A percentile compares a stretch with the other conserved stretches of the same genome.
Evolutionary conservation across 2,329 filamentous ascomycete genomes (phyloP).

Genomic region (Colletotrichum sp.): DNA sequence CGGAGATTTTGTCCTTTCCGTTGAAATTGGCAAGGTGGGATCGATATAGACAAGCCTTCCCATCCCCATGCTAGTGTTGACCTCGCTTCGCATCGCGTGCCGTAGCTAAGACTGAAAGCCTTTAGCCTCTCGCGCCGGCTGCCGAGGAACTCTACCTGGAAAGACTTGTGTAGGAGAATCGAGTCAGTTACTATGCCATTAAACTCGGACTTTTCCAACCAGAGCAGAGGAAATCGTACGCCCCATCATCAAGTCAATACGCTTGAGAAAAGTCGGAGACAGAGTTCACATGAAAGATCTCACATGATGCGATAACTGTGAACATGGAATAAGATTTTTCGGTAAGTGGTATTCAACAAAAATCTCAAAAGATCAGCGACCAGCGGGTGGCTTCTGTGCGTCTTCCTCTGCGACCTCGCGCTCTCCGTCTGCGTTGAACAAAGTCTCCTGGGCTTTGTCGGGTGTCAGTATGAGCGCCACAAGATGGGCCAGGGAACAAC

Average conservation of each 20-base stretch:
- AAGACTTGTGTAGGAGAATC: not conserved
- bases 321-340: not conserved
- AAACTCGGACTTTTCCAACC: not conserved
- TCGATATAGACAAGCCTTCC: not conserved
- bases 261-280: not conserved
- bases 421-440: slow-evolving; percentile 54
- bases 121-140: not conserved
- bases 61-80: not conserved
- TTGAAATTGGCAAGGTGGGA: not conserved
- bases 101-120: not conserved
- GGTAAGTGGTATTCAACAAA: not conserved
- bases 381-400: slow-evolving; percentile 45
- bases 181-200: not conserved
- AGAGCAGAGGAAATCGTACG: not conserved
- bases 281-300: not conserved
- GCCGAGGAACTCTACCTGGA: not conserved
- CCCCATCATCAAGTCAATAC: not conserved
- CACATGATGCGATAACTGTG: not conserved
- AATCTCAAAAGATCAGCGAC: not conserved
- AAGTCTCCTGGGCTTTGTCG: slow-evolving; percentile 64
- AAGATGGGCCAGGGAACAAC: slow-evolving; percentile 33
- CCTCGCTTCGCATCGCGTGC: not conserved
- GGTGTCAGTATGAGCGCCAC: slow-evolving; percentile 18
- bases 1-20: not conserved
- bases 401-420: slow-evolving; percentile 44